Percentiles rank a stretch among this genome's conserved stretches.
Conservation (phyloP, 1,284 basidiomycete genomes). For the Trichosporon faecale region DNA sequence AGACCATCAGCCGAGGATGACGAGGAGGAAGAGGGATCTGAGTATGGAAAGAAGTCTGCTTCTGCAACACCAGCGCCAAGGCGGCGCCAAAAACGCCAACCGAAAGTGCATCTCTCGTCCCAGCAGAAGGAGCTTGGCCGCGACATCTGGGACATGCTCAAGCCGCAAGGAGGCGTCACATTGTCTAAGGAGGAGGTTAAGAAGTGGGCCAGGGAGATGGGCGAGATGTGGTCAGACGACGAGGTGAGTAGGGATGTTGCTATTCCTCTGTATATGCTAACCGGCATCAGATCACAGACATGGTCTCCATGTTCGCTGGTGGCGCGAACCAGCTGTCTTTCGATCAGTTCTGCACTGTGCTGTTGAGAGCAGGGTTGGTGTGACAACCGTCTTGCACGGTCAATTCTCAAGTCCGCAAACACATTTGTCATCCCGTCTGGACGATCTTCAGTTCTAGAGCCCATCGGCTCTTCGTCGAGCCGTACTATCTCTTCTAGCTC, state of each 20-base stretch:
- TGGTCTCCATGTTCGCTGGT: conserved; percentile 49
- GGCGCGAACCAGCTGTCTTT: conserved; percentile 38
- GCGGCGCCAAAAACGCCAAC: conserved; percentile 10
- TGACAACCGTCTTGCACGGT: conserved; percentile 15
- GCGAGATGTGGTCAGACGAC: conserved; percentile 50
- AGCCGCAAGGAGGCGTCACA: conserved; percentile 28
- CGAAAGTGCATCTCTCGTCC: conserved; percentile 26
- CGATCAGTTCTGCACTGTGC: conserved; percentile 49
- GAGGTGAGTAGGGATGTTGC: conserved; percentile 38
- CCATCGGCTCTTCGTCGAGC: background rate
- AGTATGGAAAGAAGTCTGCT: conserved; percentile 15
- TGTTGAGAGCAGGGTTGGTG: conserved; percentile 46
- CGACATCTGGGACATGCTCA: conserved; percentile 49
- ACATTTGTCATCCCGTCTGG: background rate
- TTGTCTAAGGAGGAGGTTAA: conserved; percentile 47
- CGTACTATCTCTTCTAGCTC: no score
- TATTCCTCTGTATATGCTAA: background rate
- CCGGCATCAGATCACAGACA: conserved; percentile 44
- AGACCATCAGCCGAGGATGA: conserved; percentile 24
- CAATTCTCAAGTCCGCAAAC: background rate
- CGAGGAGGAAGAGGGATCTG: conserved; percentile 20
- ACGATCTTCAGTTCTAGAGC: background rate
- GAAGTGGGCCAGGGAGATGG: conserved; percentile 42
- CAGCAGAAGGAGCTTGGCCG: conserved; percentile 42
- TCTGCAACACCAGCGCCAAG: background rate